Conservation (phyloP, 163 green algal genomes). For the Coccomyxa subellipsoidea region DNA sequence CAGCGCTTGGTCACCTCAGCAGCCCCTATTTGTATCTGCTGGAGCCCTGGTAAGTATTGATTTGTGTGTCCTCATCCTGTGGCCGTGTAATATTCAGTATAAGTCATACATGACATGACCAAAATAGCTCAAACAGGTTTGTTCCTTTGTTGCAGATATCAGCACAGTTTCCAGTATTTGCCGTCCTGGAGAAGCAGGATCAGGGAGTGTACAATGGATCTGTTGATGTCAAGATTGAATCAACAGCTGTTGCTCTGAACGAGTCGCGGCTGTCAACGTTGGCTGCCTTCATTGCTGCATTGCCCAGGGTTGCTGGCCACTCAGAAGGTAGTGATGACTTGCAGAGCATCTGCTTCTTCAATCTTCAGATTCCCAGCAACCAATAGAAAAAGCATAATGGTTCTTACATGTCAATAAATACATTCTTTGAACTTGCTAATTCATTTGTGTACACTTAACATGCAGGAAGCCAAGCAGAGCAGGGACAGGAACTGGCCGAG, state of each 20-base stretch:
- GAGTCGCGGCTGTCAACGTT: neutral
- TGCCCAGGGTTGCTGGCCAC: neutral
- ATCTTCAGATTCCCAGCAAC: no score
- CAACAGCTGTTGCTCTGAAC: neutral
- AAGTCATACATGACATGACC: neutral
- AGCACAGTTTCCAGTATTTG: constrained; percentile 35
- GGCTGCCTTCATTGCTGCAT: neutral
- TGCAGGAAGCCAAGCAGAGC: neutral
- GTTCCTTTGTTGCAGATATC: neutral
- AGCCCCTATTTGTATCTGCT: neutral
- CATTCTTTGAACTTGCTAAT: neutral
- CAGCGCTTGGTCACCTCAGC: neutral
- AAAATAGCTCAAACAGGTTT: neutral
- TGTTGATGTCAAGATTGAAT: neutral
- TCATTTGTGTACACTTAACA: neutral
- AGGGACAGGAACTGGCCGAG: neutral
- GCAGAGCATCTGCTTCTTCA: neutral
- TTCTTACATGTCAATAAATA: no score
- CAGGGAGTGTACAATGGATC: neutral
- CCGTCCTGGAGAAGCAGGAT: constrained; percentile 25
- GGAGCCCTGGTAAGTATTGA: neutral
- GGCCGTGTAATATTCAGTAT: no score
- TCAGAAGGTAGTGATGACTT: neutral
- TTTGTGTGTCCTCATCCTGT: no score
- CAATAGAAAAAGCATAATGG: no score